Evolutionary conservation across 2,329 filamentous ascomycete species (phyloP), one percentile per base, ranked within the genome.

Genomic region (Ceratocystis variospora): DNA sequence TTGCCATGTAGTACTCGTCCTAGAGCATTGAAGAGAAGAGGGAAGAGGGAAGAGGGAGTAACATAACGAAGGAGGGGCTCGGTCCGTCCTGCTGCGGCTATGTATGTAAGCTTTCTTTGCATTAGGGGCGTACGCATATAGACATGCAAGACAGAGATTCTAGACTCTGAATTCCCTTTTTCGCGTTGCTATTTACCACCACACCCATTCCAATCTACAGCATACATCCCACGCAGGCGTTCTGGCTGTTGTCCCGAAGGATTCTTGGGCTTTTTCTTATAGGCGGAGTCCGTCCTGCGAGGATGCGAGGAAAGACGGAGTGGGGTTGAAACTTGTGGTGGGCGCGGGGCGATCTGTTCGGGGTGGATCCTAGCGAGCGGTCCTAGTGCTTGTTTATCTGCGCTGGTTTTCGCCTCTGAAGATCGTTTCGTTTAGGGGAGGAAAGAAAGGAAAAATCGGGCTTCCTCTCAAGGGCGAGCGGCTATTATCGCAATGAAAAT

Each of bases 361-460:
- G 53, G 53, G 53, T 57, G 53, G 53, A 57, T 57, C 22, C 25
- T 28, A 15, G 53, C 53, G 53, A 57, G 53, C 53, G 53, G 53
- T 33, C 22, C 53, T 33, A 6, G 53, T 57, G 22, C 53, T 57
- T 57, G 53, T 57, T 17, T 57, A 57, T 33, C 53, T 57, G 53
- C 53, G 53, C 28, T 57, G 53, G 28, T 57, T 57, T 57, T 57
- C 53, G 25, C 53, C 25, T 57, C 28, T 57, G 53, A 57, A 57
- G 53, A 57, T 57, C 53, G 53, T 8, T 17, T 41, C 2, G 46
- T n/a, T 10, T 19, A n/a, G 8, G 8, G 22, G 22, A 50, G 0
- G 6, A 19, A 50, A 50, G 22, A 50, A 6, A 50, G 17, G 22
- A 22, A 50, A 50, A 22, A 0, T 8, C 3, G n/a, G 5, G n/a